Evolutionary conservation across 75 land plant species (phyloP).

Genomic region (Pinus taeda): DNA sequence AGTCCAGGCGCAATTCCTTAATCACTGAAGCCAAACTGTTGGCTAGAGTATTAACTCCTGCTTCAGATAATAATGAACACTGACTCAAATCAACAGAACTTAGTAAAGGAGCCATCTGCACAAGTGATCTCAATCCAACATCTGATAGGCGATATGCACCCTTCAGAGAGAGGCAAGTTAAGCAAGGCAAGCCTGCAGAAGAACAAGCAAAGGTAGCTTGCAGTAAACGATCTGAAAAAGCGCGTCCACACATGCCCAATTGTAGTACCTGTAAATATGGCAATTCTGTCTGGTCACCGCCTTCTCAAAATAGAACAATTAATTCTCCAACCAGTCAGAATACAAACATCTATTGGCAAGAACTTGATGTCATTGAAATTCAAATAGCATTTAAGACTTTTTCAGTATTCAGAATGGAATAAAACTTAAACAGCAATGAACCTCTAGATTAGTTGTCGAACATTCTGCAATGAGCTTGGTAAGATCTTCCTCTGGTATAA

Average conservation of each 20-base stretch:
- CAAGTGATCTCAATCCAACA: slow-evolving; percentile 44
- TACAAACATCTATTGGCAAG: not conserved
- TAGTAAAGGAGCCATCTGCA: slow-evolving; percentile 42
- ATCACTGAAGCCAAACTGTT: slow-evolving; percentile 25
- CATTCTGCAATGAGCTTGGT: slow-evolving; percentile 24
- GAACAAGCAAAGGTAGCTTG: slow-evolving; percentile 27
- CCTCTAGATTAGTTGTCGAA: slow-evolving; percentile 40
- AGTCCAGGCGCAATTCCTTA: slow-evolving; percentile 54
- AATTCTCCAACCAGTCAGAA: not conserved
- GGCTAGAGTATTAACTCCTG: slow-evolving; percentile 33
- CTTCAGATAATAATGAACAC: slow-evolving; percentile 51
- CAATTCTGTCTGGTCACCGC: not conserved
- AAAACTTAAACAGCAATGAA: slow-evolving; percentile 9
- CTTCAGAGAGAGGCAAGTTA: slow-evolving; percentile 38
- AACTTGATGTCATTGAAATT: not conserved
- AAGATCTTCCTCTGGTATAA: slow-evolving; percentile 45
- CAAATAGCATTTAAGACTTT: not conserved
- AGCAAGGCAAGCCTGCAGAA: slow-evolving; percentile 21
- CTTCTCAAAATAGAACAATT: not conserved
- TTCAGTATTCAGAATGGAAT: not conserved
- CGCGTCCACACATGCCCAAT: slow-evolving; percentile 66
- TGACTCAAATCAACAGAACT: slow-evolving; percentile 51
- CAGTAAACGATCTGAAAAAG: slow-evolving; percentile 51
- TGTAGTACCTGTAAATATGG: slow-evolving; percentile 49
- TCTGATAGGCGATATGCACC: slow-evolving; percentile 74